Base-by-base conservation (phyloP, 2,329 filamentous ascomycete genomes). In the Penicillium sp. region DNA sequence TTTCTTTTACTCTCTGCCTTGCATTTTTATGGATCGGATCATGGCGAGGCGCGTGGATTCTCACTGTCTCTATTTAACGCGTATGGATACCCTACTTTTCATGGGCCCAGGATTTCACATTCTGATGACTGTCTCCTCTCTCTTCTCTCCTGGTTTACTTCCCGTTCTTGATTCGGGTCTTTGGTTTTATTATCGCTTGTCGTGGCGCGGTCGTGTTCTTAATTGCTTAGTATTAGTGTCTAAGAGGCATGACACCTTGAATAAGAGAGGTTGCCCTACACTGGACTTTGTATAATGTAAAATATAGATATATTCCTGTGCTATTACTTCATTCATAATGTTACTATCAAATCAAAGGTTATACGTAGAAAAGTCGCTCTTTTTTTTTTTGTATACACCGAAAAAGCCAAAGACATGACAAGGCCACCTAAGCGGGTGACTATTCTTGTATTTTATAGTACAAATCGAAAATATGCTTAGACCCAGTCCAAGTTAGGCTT, bases 61-160 rank as follows among this genome's bases (percentile, higher is more conserved):
- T 50, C 33, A 31, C 25, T 19, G 6, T 39, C 23, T 45, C n/a
- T 44, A 43, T 36, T 44, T 42, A 38, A 44, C 8, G 39, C 15
- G 39, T 56, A 55, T 55, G 45, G 35, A 58, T 55, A 58, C 45
- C 56, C 56, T 42, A 7, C n/a, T 48, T 53, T 17, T 48, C 8
- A 57, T 48, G 35, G 21, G 43, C 27, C 29, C 13, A 35, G 15
- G 15, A 15, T 44, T 21, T 55, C 29, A 27, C 41, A 33, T 35
- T 38, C 41, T 52, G 4, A 17, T 31, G 13, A 8, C n/a, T 41
- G 3, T 21, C n/a, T 19, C 36, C n/a, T 19, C 36, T 39, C 25
- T 41, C 13, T 8, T 43, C n/a, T 25, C 36, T 35, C 10, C 19
- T 21, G n/a, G 6, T n/a, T 41, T 8, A 39, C 5, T 50, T 25